phyloP scores from a whole-genome alignment of 2,329 filamentous ascomycete species.

The Coniochaeta prunicola region DNA sequence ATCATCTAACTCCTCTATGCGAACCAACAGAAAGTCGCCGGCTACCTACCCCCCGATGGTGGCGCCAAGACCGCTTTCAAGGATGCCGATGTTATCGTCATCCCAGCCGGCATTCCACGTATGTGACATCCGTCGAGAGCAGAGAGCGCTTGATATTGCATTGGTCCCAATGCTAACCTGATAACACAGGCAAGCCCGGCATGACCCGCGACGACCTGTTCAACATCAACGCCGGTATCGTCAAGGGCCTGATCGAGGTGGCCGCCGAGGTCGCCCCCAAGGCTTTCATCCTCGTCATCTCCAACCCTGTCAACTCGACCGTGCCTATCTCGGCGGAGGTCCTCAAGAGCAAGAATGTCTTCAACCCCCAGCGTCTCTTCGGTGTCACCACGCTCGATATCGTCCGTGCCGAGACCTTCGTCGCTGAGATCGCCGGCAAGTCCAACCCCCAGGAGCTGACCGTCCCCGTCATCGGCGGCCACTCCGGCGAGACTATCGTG shows the following conservation, averaged over 20 bases:
- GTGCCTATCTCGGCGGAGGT: conserved; percentile 97
- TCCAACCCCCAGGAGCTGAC: conserved; percentile 74
- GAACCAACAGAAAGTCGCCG: conserved; percentile 63
- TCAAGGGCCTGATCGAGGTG: conserved; percentile 85
- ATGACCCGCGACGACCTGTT: conserved; percentile 99
- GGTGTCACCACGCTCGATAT: conserved; percentile 98
- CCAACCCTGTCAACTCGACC: conserved; percentile 98
- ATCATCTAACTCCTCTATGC: background rate
- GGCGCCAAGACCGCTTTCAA: conserved; percentile 85
- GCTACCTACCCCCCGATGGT: conserved; percentile 79
- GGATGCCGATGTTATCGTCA: conserved; percentile 91
- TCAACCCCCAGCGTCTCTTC: conserved; percentile 92
- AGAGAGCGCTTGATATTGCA: background rate
- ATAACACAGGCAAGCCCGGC: conserved; percentile 77
- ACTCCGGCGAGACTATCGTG: conserved; percentile 97
- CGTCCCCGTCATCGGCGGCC: conserved; percentile 90
- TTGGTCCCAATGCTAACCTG: background rate
- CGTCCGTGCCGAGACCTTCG: conserved; percentile 95
- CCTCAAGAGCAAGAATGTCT: conserved; percentile 86
- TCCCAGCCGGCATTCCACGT: conserved; percentile 97
- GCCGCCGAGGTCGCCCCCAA: conserved; percentile 85
- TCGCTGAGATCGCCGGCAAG: conserved; percentile 76
- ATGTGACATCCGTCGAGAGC: conserved; percentile 28
- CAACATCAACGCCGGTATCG: conserved; percentile 99
- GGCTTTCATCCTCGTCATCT: conserved; percentile 93